These are phyloP conservation scores for Metarhizium album DNA, from an alignment of 2,329 filamentous ascomycete species.

Conservation along the genomic window DNA sequence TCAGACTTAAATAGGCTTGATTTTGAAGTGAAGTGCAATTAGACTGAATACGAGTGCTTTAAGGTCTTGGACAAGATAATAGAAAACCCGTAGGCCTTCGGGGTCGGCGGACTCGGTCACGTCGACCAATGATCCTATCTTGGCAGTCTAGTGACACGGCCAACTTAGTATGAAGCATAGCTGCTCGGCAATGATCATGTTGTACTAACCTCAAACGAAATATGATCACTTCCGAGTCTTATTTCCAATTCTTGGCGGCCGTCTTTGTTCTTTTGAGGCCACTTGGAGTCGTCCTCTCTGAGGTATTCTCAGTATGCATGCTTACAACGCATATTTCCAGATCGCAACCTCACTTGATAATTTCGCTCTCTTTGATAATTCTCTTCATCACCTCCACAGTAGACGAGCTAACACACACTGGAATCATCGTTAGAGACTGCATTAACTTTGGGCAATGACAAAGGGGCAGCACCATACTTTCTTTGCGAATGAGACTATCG, in stretches of 20 bases:
- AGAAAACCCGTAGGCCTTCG: slow-evolving; percentile 92
- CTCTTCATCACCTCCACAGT: slow-evolving; percentile 91
- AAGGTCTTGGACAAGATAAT: slow-evolving; percentile 94
- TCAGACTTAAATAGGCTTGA: slow-evolving; percentile 56
- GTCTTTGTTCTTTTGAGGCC: slow-evolving; percentile 99
- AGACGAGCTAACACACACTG: slow-evolving; percentile 91
- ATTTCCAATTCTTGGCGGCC: slow-evolving; percentile 96
- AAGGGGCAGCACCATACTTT: slow-evolving; percentile 57
- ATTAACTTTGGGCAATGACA: background rate
- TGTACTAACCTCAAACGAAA: slow-evolving; percentile 77
- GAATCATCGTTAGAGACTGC: background rate
- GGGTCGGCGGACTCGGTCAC: slow-evolving; percentile 94
- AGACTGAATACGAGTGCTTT: slow-evolving; percentile 95
- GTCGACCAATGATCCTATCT: slow-evolving; percentile 93
- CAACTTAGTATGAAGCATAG: background rate
- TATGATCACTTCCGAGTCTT: slow-evolving; percentile 84
- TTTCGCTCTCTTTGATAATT: slow-evolving; percentile 94
- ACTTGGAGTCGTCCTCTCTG: slow-evolving; percentile 96
- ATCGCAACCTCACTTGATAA: slow-evolving; percentile 63
- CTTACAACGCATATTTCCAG: background rate
- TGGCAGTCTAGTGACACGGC: slow-evolving; percentile 64
- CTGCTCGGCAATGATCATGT: background rate
- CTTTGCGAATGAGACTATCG: slow-evolving; percentile 96
- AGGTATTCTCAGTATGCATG: background rate
- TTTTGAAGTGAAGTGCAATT: slow-evolving; percentile 97